Conservation (phyloP, 176 grass and related monocot species). For the Cenchrus americanus region DNA sequence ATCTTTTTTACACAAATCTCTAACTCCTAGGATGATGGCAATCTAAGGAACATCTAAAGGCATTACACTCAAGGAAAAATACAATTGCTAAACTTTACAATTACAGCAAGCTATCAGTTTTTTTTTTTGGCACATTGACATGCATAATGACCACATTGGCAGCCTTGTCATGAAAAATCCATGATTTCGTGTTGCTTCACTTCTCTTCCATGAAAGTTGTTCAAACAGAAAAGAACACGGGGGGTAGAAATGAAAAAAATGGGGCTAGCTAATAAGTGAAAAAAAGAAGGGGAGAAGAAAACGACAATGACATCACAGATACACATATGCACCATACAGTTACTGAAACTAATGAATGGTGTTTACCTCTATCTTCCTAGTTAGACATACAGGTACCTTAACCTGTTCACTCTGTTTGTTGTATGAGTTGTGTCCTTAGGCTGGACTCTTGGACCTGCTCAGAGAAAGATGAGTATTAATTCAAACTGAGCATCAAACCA, state of each 20-base stretch:
- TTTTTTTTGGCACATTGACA: conserved; percentile 33
- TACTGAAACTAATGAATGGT: conserved; percentile 57
- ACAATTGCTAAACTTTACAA: conserved; percentile 41
- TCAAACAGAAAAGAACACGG: conserved; percentile 31
- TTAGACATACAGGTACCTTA: conserved; percentile 52
- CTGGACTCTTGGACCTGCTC: conserved; percentile 84
- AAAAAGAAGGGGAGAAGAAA: not conserved
- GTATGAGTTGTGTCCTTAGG: conserved; percentile 84
- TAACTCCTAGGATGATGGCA: conserved; percentile 13
- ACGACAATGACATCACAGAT: conserved; percentile 30
- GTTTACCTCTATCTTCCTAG: conserved; percentile 62
- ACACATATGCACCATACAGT: conserved; percentile 59
- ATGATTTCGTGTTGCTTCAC: conserved; percentile 49
- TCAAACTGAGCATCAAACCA: conserved; percentile 25
- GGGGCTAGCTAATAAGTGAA: conserved; percentile 36
- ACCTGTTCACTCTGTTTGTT: conserved; percentile 58
- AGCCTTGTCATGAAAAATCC: conserved; percentile 45
- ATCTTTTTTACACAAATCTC: not conserved
- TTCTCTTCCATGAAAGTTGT: conserved; percentile 76
- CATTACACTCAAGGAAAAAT: conserved; percentile 16
- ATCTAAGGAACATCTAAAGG: conserved; percentile 22
- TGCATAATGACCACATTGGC: conserved; percentile 41
- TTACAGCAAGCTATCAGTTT: conserved; percentile 43
- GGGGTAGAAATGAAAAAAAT: conserved; percentile 35
- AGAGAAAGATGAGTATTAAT: conserved; percentile 33